Evolutionary conservation across 441 rosid genomes (phyloP), one percentile per base, ranked within the genome.

Genomic region (Cnidoscolus chayamansa): DNA sequence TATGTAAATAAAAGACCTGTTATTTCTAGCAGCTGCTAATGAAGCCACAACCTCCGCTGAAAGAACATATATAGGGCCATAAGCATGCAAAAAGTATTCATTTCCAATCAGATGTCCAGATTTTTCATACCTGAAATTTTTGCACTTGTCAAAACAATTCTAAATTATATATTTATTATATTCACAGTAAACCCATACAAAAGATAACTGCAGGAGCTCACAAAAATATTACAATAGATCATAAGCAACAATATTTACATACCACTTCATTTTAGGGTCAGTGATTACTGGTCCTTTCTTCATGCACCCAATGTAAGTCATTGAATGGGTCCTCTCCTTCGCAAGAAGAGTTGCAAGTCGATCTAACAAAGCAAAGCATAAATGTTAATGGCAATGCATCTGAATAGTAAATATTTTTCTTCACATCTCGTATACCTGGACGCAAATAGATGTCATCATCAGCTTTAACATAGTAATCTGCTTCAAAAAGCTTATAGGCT

Each of bases 201-300:
- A n/a, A 45, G 37, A 58, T 19, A 15, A 32, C 10, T 4, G 15
- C 35, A 48, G 19, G 11, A 35, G 16, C 57, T 13, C 51, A 37
- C 54, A 19, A 32, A 16, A 20, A 53, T 69, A 35, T 20, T 19
- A 10, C 9, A 37, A 31, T 47, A 65, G 12, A 50, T 12, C 61
- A 32, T 8, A 45, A 67, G 62, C 47, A 31, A 60, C 47, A 31
- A 60, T 30, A 20, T 0, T 25, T 53, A 56, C 32, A 43, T 79
- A 86, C 96, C 97, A 91, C 78, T 89, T 91, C 82, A 86, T 49
- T 70, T 87, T 89, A 19, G 92, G 92, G 66, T 89, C 93, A 40
- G 92, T 88, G 75, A 91, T 82, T 72, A 91, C 93, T 4, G 88
- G 92, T 55, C 97, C 95, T 85, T 89, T 91, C 88, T 91, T 91